Base-by-base conservation (phyloP, 768 basidiomycete species). In the Boletus subparvulus region DNA sequence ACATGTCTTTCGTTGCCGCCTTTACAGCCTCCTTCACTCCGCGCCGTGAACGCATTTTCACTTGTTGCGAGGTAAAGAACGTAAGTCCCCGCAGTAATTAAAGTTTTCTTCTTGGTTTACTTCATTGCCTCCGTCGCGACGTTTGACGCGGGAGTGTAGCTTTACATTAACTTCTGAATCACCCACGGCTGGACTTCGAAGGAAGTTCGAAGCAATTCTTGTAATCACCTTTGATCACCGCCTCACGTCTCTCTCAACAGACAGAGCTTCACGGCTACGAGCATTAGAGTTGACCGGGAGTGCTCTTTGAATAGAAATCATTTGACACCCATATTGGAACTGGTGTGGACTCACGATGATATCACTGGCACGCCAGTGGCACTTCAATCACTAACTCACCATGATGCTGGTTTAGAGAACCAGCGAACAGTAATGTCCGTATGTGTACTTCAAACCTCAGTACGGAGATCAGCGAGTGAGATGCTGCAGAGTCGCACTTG, bases 31-130 rank as follows among this genome's bases (percentile, higher is more conserved):
- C 59, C 58, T 55, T 65, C n/a, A 2, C 52, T 56, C 61, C 68
- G 63, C 54, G 41, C 58, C 45, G 59, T 45, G 50, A 14, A 57
- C 49, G 43, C 59, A 39, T 57, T 58, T 50, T 61, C 48, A 16
- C 39, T 41, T 52, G 61, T 69, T 44, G 55, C 47, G 47, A 68
- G 52, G 60, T 50, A 12, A 43, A 48, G 42, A 60, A 70, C 65
- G 67, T 68, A 70, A 70, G 59, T 63, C 58, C 42, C 46, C 56
- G 41, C 49, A 56, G 36, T 11, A 54, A 55, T 58, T 55, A 51
- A 47, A 12, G 19, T 53, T 59, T 50, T 43, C 19, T 62, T 53
- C 39, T 59, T 45, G 41, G 26, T 57, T 55, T 50, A 59, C 52
- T 47, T 61, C 68, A 60, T 52, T 39, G 41, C 32, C 54, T 47